Evolutionary conservation across 345 rosid genomes (phyloP), one percentile per base, ranked within the genome.

Genomic region (Acer saccharum): DNA sequence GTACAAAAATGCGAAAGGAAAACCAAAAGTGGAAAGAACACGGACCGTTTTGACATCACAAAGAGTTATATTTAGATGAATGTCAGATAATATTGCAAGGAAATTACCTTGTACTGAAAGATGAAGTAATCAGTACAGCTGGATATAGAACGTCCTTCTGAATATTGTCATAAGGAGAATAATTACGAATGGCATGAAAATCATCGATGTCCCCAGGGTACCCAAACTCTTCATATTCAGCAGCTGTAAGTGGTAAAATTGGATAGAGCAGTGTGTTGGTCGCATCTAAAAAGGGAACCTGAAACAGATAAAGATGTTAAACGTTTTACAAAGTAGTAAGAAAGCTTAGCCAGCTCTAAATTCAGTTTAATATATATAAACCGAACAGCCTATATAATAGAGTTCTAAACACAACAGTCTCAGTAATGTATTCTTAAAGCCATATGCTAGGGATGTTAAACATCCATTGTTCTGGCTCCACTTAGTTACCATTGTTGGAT

Each of bases 201-300:
- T 96, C 98, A 72, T 89, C 88, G 52, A 86, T 78, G 63, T 92
- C 92, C 68, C 91, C 93, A 65, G 98, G 97, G 84, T 85, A 89
- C 46, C 99, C 98, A 79, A 94, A 96, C 83, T 96, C 99, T 83
- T 91, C 99, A 29, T 87, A 96, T 77, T 96, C 99, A 67, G 78
- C 88, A 62, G 94, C 88, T 13, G 84, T 85, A 48, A 96, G 91
- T 10, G 97, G 97, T 74, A 95, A 83, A 85, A 92, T 81, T 23
- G 99, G 98, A 86, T 86, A 4, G 60, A 92, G 90, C 74, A 94
- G 93, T 44, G 97, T 96, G 84, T 87, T 91, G 62, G 97, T 96
- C 60, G 94, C 87, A 88, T 95, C 98, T 43, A 96, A 82, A 87
- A 96, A 92, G 18, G 99, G 98, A 74, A 92, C 97, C 97, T 95